Conservation (phyloP, 768 basidiomycete genomes). For the Pleurotus ostreatus region DNA sequence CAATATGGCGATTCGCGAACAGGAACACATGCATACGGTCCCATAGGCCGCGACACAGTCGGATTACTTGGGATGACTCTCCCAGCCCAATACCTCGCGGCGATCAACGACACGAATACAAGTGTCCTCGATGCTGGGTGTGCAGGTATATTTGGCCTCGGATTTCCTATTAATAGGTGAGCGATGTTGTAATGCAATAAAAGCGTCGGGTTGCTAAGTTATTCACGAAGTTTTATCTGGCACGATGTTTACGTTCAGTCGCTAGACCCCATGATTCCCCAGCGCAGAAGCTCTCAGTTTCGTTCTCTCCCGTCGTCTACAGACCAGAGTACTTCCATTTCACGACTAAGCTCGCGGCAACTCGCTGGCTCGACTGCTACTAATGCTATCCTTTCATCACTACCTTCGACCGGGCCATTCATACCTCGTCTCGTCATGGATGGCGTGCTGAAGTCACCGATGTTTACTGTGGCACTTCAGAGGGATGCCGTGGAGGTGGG, state of each 20-base stretch:
- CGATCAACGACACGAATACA: slow-evolving; percentile 68
- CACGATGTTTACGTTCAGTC: slow-evolving; percentile 3
- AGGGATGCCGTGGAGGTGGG: slow-evolving; percentile 66
- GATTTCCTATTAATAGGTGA: slow-evolving; percentile 72
- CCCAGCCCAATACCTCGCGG: slow-evolving; percentile 55
- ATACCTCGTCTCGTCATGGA: slow-evolving; percentile 41
- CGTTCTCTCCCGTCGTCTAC: background rate
- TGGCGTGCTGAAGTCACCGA: slow-evolving; percentile 32
- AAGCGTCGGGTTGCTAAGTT: background rate
- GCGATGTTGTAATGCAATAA: background rate
- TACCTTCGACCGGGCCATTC: slow-evolving; percentile 39
- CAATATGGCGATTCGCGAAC: slow-evolving; percentile 71
- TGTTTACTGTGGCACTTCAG: slow-evolving; percentile 61
- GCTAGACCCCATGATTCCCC: slow-evolving; percentile 1
- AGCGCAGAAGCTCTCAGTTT: background rate
- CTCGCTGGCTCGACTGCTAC: slow-evolving; percentile 18
- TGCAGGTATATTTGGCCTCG: slow-evolving; percentile 70
- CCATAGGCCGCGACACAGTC: slow-evolving; percentile 57
- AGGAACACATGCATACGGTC: slow-evolving; percentile 63
- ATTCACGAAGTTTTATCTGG: background rate
- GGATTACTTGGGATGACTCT: slow-evolving; percentile 49
- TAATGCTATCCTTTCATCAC: slow-evolving; percentile 35
- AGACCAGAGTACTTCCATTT: background rate
- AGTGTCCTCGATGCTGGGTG: slow-evolving; percentile 51
- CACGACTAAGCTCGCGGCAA: slow-evolving; percentile 8